Evolutionary conservation across 768 basidiomycete species (phyloP), one percentile per base, ranked within the genome.

Genomic region (Kwoniella sp.): DNA sequence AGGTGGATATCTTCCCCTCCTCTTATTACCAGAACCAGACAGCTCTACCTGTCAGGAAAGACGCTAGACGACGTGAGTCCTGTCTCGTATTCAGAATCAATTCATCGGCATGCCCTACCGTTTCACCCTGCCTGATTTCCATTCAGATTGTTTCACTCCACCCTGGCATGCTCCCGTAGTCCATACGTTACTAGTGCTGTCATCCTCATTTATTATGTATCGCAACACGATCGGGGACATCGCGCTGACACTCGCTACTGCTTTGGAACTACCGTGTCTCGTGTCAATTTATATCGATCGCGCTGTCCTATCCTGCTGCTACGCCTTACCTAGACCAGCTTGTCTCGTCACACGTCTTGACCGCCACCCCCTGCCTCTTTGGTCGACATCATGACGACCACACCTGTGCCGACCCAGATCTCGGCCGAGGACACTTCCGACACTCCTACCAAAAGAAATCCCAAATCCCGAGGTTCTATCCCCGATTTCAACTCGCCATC

Each of bases 401-500:
- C 48, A 24, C 48, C 26, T 12, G 52, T 36, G 21, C 26, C 33
- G 10, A 24, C 52, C 8, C 52, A 36, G 6, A 27, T 36, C 26
- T 21, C 26, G 52, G 52, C 33, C 52, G 48, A 49, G 48, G 48
- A 49, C 48, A 49, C 56, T 2, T 58, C 56, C 26, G 36, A 46
- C 27, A 47, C 46, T 10, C 46, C 56, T 24, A 47, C 56, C 48
- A 49, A 49, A 26, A 49, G 48, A 8, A n/a, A 19, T 26, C 40
- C 19, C 24, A 46, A 15, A 12, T 48, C 46, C 22, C 58, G 29
- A 24, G 25, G 30, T 6, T 19, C 58, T 51, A 17, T 40, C n/a
- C 29, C 58, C 19, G 58, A 51, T 27, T 59, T 50, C 49, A 33
- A 44, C 13, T 64, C 63, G 21, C 63, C 63, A 47, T 55, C 63